Base-by-base conservation (phyloP, 352 stramenopile genomes). In the Phytophthora hybrid region DNA sequence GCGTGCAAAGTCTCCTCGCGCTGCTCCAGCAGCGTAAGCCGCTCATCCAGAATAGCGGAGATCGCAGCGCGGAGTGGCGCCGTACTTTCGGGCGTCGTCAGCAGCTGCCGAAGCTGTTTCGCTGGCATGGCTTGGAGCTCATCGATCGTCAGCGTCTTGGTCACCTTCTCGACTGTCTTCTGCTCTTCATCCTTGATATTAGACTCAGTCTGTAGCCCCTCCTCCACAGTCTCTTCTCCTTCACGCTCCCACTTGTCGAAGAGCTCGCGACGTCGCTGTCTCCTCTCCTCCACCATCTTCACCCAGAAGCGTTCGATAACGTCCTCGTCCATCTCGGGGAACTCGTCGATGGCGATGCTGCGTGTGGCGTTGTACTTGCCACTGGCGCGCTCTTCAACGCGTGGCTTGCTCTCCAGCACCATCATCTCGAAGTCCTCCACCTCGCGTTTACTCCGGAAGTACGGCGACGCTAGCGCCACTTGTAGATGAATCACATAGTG, bases 261-360 rank as follows among this genome's bases (percentile, higher is more conserved):
- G 16, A 93, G 67, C 19, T 74, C 69, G 2, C 62, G 66, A 8
- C 85, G 85, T 11, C 79, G 71, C 16, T 34, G 62, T 6, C 84
- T 78, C 19, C 76, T 65, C 1, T 76, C 61, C 53, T 94, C 84
- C 16, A 94, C 85, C 84, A 90, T 93, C 18, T 79, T 49, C 65
- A 93, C 82, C 88, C 88, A 95, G 55, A 92, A 96, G 21, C 67
- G 57, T 56, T 97, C 88, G 37, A 94, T 91, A 29, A 87, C 88
- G 47, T 86, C 74, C 10, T 93, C 84, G 52, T 91, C 81, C 91
- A 97, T 96, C n/a, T 89, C 82, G 0, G 91, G 89, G 63, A 97
- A 96, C 59, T 88, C 79, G 52, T 95, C 85, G 56, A 97, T 95
- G 19, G 89, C 89, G 66, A 97, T 91, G 59, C 80, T 94, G 9